Percentiles rank a stretch among this genome's conserved stretches.
Evolutionary conservation across 2,329 filamentous ascomycete genomes (phyloP).

Genomic region (Davidsoniella australis): DNA sequence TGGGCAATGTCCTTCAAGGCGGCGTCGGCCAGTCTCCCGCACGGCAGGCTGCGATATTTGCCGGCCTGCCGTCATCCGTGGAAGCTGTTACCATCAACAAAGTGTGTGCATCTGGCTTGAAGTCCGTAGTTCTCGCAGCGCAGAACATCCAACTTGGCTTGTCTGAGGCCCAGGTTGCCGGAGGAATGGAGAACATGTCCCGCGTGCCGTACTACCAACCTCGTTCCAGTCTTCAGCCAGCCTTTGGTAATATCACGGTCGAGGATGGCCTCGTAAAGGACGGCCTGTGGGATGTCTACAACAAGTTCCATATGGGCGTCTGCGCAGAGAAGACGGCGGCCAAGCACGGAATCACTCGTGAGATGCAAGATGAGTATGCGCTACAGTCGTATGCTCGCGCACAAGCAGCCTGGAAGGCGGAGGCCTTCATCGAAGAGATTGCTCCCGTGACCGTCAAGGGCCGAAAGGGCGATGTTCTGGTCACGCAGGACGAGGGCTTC

Average conservation of each 20-base stretch:
- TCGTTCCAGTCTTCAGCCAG: conserved; percentile 61
- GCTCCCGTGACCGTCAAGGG: conserved; percentile 70
- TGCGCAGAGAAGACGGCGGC: conserved; percentile 92
- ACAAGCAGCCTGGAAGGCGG: conserved; percentile 72
- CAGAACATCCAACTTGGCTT: conserved; percentile 90
- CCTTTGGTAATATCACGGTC: conserved; percentile 75
- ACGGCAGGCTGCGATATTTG: conserved; percentile 76
- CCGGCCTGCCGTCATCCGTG: conserved; percentile 61
- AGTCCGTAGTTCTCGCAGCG: conserved; percentile 76
- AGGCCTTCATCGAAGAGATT: conserved; percentile 78
- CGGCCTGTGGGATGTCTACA: conserved; percentile 89
- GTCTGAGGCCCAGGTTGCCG: conserved; percentile 74
- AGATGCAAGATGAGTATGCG: conserved; percentile 83
- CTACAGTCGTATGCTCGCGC: conserved; percentile 79
- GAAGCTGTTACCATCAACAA: conserved; percentile 95
- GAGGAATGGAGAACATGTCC: conserved; percentile 98
- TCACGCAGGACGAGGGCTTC: conserved; percentile 78
- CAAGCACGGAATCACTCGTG: conserved; percentile 60
- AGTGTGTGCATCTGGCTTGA: conserved; percentile 89
- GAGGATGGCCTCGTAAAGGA: conserved; percentile 91
- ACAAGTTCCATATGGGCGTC: conserved; percentile 94
- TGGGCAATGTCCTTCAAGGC: conserved; percentile 86
- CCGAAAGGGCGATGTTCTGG: conserved; percentile 64
- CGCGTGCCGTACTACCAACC: conserved; percentile 80
- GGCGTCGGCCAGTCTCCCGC: conserved; percentile 79